Percentiles rank a stretch among this genome's conserved stretches.
These are phyloP conservation scores for Cyberlindnera nakhonratchasimensis DNA, from an alignment of 805 yeast genomes.

Conservation along the genomic window DNA sequence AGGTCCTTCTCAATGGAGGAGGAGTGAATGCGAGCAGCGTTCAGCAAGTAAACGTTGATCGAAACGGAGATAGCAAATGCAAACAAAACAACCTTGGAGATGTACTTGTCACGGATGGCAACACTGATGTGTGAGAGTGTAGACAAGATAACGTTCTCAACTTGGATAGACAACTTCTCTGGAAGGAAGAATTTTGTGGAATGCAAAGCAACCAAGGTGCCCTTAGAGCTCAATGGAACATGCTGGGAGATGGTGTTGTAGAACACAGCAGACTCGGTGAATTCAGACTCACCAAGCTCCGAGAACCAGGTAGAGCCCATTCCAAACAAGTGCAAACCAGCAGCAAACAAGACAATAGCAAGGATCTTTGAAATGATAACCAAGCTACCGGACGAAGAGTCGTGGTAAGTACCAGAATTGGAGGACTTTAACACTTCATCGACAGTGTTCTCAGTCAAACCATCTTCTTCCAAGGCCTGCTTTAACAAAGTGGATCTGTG, in stretches of 20 bases:
- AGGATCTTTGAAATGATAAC: slow-evolving; percentile 58
- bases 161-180: slow-evolving; percentile 48
- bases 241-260: slow-evolving; percentile 26
- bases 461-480: slow-evolving; percentile 88
- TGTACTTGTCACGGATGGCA: slow-evolving; percentile 75
- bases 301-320: slow-evolving; percentile 71
- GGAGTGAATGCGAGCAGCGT: slow-evolving; percentile 73
- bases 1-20: slow-evolving; percentile 29
- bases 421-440: slow-evolving; percentile 49
- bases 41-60: slow-evolving; percentile 79
- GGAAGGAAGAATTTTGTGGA: slow-evolving; percentile 59
- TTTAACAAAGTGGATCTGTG: slow-evolving; percentile 76
- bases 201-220: slow-evolving; percentile 54
- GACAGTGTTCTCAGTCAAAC: slow-evolving; percentile 72
- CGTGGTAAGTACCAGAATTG: slow-evolving; percentile 26
- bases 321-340: slow-evolving; percentile 63
- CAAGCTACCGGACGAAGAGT: slow-evolving; percentile 37
- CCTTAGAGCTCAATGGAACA: slow-evolving; percentile 39
- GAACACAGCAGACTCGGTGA: slow-evolving; percentile 20
- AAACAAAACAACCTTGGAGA: slow-evolving; percentile 72
- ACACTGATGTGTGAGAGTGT: slow-evolving; percentile 53
- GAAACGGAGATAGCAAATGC: slow-evolving; percentile 72
- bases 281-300: slow-evolving; percentile 35
- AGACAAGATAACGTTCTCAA: slow-evolving; percentile 57
- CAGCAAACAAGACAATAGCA: slow-evolving; percentile 50